Evolutionary conservation across 441 rosid genomes (phyloP).

Genomic region (Kokia cookei): DNA sequence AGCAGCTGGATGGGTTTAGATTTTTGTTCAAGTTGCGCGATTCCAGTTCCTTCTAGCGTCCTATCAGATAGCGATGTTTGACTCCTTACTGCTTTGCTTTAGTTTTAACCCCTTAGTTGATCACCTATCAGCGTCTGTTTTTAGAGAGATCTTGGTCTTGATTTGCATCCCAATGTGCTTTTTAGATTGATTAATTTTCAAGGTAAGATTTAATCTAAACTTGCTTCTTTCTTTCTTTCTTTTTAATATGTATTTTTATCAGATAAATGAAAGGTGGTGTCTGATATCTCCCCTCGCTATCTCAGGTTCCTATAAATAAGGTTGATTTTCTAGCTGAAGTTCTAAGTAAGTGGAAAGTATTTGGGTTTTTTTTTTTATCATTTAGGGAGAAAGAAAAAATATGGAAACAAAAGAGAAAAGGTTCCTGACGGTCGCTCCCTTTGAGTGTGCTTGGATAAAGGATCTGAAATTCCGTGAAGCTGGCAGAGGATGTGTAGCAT

Average conservation of each 20-base stretch:
- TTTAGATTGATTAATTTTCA: background rate
- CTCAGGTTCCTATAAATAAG: conserved; percentile 20
- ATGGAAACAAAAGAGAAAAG: conserved; percentile 57
- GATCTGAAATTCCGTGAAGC: conserved; percentile 90
- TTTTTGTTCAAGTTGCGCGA: conserved; percentile 45
- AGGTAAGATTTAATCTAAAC: background rate
- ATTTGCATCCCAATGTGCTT: background rate
- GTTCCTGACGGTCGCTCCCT: conserved; percentile 88
- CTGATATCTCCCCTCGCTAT: conserved; percentile 4
- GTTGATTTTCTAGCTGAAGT: conserved; percentile 15
- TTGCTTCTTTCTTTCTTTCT: background rate
- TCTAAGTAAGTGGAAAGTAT: conserved; percentile 2
- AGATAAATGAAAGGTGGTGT: conserved; percentile 13
- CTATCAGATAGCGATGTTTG: conserved; percentile 26
- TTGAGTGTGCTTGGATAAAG: conserved; percentile 97
- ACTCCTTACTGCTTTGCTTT: background rate
- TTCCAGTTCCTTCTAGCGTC: conserved; percentile 34
- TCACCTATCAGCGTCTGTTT: background rate
- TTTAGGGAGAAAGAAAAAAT: conserved; percentile 23
- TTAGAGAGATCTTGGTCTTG: background rate
- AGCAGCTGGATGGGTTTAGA: conserved; percentile 32
- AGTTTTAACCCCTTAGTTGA: background rate
- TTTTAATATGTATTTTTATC: background rate
- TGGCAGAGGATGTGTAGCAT: conserved; percentile 95
- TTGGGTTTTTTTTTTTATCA: background rate